Percentiles rank a stretch among this genome's conserved stretches.
Conservation (phyloP, 345 rosid species). For the Pistacia atlantica region DNA sequence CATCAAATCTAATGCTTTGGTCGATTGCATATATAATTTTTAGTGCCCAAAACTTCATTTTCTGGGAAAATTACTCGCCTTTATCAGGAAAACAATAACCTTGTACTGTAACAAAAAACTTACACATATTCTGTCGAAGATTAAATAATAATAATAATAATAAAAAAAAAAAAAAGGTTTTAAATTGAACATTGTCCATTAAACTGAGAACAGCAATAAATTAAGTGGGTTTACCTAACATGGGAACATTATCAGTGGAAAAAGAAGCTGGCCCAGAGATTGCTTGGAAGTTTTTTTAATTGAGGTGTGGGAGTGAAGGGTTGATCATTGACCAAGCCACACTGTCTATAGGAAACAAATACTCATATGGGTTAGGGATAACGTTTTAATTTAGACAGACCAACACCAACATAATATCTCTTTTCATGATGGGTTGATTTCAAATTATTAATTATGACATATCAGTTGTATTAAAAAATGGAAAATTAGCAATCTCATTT, state of each 20-base stretch:
- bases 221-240: not conserved
- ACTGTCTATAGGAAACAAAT: constrained; percentile 3
- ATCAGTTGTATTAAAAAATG: not conserved
- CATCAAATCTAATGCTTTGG: not conserved
- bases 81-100: not conserved
- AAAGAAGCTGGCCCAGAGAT: not conserved
- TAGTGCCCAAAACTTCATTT: no score
- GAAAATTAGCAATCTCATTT: not conserved
- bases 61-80: no score
- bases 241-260: constrained; percentile 5
- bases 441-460: constrained; percentile 2
- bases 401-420: not conserved
- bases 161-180: not conserved
- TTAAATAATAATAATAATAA: no score
- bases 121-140: not conserved
- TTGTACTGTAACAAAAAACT: not conserved
- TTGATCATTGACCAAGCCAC: constrained; percentile 13
- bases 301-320: not conserved
- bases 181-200: not conserved
- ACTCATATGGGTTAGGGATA: not conserved
- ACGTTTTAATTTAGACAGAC: not conserved
- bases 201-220: not conserved
- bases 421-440: not conserved
- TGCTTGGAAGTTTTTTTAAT: constrained; percentile 19
- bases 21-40: no score